Evolutionary conservation across 306 rosid species (phyloP).

Genomic region (Prunus davidiana): DNA sequence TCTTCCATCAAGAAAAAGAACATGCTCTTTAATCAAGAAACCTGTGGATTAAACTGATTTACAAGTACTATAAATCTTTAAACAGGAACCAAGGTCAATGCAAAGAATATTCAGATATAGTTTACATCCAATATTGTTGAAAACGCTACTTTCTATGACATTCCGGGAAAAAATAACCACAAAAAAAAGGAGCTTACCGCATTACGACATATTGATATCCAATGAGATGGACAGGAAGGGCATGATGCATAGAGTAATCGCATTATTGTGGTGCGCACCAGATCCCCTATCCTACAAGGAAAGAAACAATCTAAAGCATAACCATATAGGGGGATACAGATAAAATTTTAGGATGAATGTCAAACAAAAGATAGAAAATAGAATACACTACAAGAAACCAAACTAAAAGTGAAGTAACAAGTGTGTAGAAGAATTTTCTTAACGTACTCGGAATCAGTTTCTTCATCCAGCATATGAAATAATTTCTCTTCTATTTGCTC

Average conservation of each 20-base stretch:
- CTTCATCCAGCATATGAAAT: slow-evolving; percentile 96
- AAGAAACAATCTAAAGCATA: neutral
- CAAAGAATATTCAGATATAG: neutral
- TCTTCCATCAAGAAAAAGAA: neutral
- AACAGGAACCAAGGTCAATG: neutral
- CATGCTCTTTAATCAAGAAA: neutral
- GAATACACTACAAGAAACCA: neutral
- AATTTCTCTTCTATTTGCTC: slow-evolving; percentile 89
- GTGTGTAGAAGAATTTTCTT: slow-evolving; percentile 11
- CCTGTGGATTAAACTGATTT: neutral
- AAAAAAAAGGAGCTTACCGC: slow-evolving; percentile 54
- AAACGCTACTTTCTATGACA: neutral
- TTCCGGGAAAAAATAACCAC: neutral
- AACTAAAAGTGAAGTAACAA: slow-evolving; percentile 2
- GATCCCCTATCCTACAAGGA: slow-evolving; percentile 67
- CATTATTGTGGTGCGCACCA: slow-evolving; percentile 74
- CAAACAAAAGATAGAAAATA: slow-evolving; percentile 6
- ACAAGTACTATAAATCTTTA: neutral
- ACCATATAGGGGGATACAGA: neutral
- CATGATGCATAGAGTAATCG: slow-evolving; percentile 89
- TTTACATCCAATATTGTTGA: neutral
- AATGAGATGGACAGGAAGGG: slow-evolving; percentile 80
- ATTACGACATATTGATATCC: slow-evolving; percentile 86
- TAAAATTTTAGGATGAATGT: neutral
- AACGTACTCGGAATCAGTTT: slow-evolving; percentile 92